phyloP scores from a whole-genome alignment of 1,284 basidiomycete genomes.

The Heliocybe sulcata region DNA sequence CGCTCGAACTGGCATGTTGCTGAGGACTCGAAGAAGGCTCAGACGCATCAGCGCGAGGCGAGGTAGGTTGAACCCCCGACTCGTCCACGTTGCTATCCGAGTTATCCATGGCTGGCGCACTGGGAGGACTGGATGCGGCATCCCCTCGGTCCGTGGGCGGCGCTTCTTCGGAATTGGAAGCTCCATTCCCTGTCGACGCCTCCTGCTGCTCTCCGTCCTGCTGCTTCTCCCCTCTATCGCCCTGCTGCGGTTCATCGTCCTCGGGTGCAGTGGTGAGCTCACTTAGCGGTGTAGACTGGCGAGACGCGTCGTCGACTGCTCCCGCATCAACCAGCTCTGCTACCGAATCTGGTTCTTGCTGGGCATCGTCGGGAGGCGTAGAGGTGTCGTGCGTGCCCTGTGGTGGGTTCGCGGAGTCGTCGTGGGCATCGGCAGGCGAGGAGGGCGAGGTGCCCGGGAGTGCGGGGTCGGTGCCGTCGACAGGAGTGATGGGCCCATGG shows the following conservation, averaged over 20 bases:
- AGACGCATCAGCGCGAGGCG: background rate
- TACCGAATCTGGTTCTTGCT: background rate
- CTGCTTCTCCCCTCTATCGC: background rate
- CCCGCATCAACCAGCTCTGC: background rate
- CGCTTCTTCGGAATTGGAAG: slow-evolving; percentile 1
- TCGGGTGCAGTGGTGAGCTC: slow-evolving; percentile 60
- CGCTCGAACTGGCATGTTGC: background rate
- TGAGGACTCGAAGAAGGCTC: background rate
- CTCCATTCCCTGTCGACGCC: background rate
- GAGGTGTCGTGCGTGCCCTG: background rate
- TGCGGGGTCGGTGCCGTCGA: slow-evolving; percentile 20
- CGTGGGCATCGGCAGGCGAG: slow-evolving; percentile 14
- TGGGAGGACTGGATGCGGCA: background rate
- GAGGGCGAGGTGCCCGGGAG: slow-evolving; percentile 18
- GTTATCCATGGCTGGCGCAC: background rate
- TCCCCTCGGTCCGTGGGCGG: background rate
- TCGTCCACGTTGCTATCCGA: slow-evolving; percentile 2
- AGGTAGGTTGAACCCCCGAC: background rate
- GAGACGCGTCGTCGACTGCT: slow-evolving; percentile 22
- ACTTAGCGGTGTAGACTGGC: slow-evolving; percentile 58
- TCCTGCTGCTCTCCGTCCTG: background rate
- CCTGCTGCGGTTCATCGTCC: slow-evolving; percentile 11
- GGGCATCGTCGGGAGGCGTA: background rate
- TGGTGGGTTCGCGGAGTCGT: slow-evolving; percentile 8
- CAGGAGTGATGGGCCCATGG: slow-evolving; percentile 12